A percentile compares a stretch with the other conserved stretches of the same genome.
These are phyloP conservation scores for Viola pubescens DNA, from an alignment of 441 rosid species.

Conservation along the genomic window DNA sequence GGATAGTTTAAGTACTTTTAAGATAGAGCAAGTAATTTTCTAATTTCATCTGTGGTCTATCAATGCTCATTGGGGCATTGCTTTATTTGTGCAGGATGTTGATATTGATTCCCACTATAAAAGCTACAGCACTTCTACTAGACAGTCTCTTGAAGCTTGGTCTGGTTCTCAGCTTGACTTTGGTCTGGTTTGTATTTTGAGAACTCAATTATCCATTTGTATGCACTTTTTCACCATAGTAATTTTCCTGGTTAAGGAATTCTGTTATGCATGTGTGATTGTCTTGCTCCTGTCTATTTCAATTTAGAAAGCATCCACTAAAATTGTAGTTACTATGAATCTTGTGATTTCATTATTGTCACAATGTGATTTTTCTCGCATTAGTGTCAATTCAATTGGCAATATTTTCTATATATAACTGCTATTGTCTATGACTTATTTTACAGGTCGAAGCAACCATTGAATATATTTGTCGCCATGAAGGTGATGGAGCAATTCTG, in stretches of 20 bases:
- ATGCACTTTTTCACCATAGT: not conserved
- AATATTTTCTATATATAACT: conserved; percentile 3
- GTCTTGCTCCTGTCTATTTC: not conserved
- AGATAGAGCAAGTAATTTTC: too few species aligned
- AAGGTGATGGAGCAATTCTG: conserved; percentile 85
- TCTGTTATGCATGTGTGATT: conserved; percentile 1
- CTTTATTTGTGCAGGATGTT: conserved; percentile 45
- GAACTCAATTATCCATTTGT: conserved; percentile 3
- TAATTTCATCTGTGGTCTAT: conserved; percentile 7
- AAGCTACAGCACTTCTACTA: conserved; percentile 56
- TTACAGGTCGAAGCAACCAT: conserved; percentile 73
- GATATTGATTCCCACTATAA: conserved; percentile 63
- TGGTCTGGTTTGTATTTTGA: conserved; percentile 61
- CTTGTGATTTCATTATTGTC: not conserved
- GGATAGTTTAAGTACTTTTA: not conserved
- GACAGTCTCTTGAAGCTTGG: conserved; percentile 84
- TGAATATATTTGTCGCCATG: conserved; percentile 66
- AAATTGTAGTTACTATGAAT: not conserved
- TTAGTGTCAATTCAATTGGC: not conserved
- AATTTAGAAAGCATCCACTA: not conserved
- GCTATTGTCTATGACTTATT: conserved; percentile 10
- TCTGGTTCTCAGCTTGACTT: conserved; percentile 74
- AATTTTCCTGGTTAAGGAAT: conserved; percentile 4
- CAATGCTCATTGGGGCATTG: conserved; percentile 7
- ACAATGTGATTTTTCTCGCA: not conserved